Evolutionary conservation across 495 filamentous ascomycete species (phyloP).

Genomic region (Geoglossum glabrum): DNA sequence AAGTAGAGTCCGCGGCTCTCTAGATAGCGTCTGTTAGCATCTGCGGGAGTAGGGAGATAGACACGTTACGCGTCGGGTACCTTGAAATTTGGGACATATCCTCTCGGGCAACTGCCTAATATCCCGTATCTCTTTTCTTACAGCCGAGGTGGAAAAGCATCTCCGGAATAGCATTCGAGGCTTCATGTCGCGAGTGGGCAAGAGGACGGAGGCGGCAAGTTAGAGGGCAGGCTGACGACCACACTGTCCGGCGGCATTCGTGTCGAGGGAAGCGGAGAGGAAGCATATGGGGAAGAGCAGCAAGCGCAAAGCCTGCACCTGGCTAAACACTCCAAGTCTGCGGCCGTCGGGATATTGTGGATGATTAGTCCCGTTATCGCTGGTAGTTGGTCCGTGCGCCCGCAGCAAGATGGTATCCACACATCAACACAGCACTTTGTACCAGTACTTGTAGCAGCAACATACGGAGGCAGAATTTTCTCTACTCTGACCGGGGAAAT

Average conservation of each 20-base stretch:
- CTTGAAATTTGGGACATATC: constrained; percentile 30
- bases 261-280: neutral
- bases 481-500: too few species aligned
- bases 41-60: neutral
- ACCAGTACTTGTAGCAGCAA: too few species aligned
- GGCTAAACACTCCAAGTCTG: neutral
- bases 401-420: neutral
- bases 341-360: neutral
- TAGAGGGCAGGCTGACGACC: neutral
- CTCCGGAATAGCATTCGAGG: constrained; percentile 5
- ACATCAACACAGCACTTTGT: too few species aligned
- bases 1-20: constrained; percentile 39
- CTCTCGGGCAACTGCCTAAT: constrained; percentile 23
- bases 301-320: neutral
- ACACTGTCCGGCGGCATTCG: neutral
- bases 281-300: neutral
- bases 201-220: neutral
- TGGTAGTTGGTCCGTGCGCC: neutral
- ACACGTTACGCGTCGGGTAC: constrained; percentile 11
- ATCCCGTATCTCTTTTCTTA: constrained; percentile 23
- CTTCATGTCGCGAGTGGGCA: neutral
- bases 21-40: constrained; percentile 9
- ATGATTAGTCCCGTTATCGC: neutral
- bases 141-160: constrained; percentile 23
- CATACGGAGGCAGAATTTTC: too few species aligned